phyloP scores from a whole-genome alignment of 2,329 filamentous ascomycete species.

The Shiraia bambusicola region DNA sequence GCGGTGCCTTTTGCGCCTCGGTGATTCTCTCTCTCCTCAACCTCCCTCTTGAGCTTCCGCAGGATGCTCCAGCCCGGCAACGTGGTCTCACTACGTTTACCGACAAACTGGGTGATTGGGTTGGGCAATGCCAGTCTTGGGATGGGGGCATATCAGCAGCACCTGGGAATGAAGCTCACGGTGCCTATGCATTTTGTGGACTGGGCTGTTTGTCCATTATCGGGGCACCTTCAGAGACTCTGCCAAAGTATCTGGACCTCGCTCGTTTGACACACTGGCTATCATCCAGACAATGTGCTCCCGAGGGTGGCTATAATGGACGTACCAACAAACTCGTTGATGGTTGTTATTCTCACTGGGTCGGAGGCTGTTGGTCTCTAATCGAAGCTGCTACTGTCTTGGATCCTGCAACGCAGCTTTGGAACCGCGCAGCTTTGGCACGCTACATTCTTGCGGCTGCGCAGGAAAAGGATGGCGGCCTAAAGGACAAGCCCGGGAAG shows the following conservation, averaged over 20 bases:
- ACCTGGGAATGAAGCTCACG: conserved; percentile 88
- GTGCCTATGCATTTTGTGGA: conserved; percentile 94
- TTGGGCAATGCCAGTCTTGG: conserved; percentile 87
- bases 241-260: conserved; percentile 76
- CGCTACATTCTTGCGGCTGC: conserved; percentile 90
- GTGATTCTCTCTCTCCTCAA: conserved; percentile 81
- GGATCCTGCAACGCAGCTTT: conserved; percentile 52
- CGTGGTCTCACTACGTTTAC: conserved; percentile 67
- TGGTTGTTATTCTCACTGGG: conserved; percentile 98
- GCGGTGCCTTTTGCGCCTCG: conserved; percentile 89
- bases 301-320: conserved; percentile 89
- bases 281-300: conserved; percentile 82
- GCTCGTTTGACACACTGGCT: conserved; percentile 81
- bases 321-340: conserved; percentile 98
- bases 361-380: conserved; percentile 90
- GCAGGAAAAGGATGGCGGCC: conserved; percentile 75
- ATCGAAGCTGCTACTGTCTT: conserved; percentile 70
- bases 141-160: conserved; percentile 90
- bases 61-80: conserved; percentile 67
- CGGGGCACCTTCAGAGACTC: conserved; percentile 72
- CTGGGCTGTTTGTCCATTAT: conserved; percentile 86
- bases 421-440: conserved; percentile 80
- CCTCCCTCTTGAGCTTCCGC: conserved; percentile 76
- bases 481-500: conserved; percentile 93
- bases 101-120: conserved; percentile 74